Evolutionary conservation across 208 protist genomes (phyloP).

Genomic region (Trypanosoma congolense): DNA sequence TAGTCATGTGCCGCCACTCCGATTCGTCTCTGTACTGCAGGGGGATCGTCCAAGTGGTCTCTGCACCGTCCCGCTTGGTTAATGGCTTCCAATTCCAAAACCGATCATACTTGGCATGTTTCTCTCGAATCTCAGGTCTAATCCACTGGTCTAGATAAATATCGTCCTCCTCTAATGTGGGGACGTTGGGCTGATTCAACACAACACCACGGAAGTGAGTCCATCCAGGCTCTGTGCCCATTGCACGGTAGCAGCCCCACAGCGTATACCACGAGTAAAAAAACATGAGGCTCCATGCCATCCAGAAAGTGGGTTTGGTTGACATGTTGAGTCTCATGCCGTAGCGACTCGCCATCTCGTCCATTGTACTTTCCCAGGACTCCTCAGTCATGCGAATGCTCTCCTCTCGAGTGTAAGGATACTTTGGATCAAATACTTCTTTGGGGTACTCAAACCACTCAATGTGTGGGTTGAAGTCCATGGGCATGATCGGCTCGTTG

Average conservation of each 20-base stretch:
- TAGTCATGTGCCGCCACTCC: slow-evolving; percentile 90
- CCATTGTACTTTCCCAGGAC: slow-evolving; percentile 84
- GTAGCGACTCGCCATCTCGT: slow-evolving; percentile 87
- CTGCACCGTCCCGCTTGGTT: slow-evolving; percentile 71
- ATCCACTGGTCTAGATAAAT: slow-evolving; percentile 89
- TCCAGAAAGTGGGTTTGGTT: slow-evolving; percentile 80
- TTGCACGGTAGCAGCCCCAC: slow-evolving; percentile 85
- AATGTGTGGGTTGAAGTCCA: slow-evolving; percentile 91
- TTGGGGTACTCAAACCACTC: slow-evolving; percentile 91
- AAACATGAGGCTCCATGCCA: slow-evolving; percentile 78
- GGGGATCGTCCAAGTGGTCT: slow-evolving; percentile 71
- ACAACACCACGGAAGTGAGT: slow-evolving; percentile 72
- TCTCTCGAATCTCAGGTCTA: slow-evolving; percentile 80
- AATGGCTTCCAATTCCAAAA: slow-evolving; percentile 91
- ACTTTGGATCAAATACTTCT: slow-evolving; percentile 87
- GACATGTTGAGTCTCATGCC: slow-evolving; percentile 85
- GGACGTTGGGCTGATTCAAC: slow-evolving; percentile 60
- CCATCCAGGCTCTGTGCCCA: slow-evolving; percentile 81
- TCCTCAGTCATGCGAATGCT: slow-evolving; percentile 88
- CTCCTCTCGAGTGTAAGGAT: slow-evolving; percentile 87
- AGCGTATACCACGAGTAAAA: slow-evolving; percentile 87
- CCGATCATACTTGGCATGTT: slow-evolving; percentile 67
- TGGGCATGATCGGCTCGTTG: slow-evolving; percentile 80
- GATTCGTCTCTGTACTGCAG: slow-evolving; percentile 77
- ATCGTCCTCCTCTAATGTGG: slow-evolving; percentile 84